Evolutionary conservation across 164 flowering plant species (phyloP), one percentile per base, ranked within the genome.

Genomic region (Chimonanthus salicifolius): DNA sequence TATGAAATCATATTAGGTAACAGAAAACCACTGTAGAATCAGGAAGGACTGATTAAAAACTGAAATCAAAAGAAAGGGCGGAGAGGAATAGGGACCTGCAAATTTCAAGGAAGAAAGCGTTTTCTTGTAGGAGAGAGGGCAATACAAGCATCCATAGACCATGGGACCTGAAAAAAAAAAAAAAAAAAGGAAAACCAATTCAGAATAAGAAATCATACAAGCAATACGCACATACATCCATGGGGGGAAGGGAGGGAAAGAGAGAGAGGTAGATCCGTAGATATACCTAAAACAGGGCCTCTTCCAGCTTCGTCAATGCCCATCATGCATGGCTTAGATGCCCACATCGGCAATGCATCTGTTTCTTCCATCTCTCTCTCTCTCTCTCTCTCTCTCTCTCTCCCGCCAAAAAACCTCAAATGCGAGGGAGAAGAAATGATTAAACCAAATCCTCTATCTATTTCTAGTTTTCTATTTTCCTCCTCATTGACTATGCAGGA

Each of bases 251-350:
- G 62, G 54, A 16, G 60, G 11, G 15, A 50, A 33, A 47, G 70
- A 51, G 50, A 43, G 64, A 58, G 60, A 74, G 67, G 58, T 9
- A 60, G 58, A 18, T 49, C 0, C 0, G 49, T 3, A 43, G 16
- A 70, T 54, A 0, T 45, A 94, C 98, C 98, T 82, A 94, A 73
- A 74, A 94, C 98, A 74, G 99, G 99, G 72, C 99, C 99, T 71
- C 99, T 84, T 7, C 97, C 99, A 72, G 99, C 99, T 84, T 94
- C 99, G 71, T 94, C 99, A 70, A 94, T 92, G 73, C 99, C 99
- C 99, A 92, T 91, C 2, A 94, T 88, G 86, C 99, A 94, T 62
- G 99, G 91, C 80, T 87, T 47, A 3, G 93, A 86, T 5, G 88
- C 91, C 98, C 97, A 94, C 74, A 83, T 69, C 20, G 94, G 94